phyloP scores from a whole-genome alignment of 75 land plant species.

The Ceratopteris richardii region DNA sequence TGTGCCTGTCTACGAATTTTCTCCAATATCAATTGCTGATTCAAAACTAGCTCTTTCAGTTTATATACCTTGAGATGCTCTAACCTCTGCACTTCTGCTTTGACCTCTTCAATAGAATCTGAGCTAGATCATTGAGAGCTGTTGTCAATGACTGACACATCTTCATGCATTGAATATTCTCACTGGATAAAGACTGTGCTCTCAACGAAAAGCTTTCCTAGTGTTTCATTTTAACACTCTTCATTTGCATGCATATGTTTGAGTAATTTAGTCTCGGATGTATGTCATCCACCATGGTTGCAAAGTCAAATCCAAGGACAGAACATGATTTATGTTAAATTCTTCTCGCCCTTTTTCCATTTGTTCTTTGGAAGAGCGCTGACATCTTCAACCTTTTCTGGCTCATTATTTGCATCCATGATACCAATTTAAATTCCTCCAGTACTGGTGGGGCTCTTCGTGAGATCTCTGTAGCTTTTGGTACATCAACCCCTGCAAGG shows the following conservation, averaged over 20 bases:
- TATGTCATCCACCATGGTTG: constrained; percentile 28
- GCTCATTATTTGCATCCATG: neutral
- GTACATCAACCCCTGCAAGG: constrained; percentile 16
- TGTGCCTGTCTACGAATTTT: constrained; percentile 86
- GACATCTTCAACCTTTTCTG: too few species aligned
- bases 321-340: too few species aligned
- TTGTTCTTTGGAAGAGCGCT: constrained; percentile 10
- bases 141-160: too few species aligned
- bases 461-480: too few species aligned
- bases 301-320: constrained; percentile 38
- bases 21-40: constrained; percentile 77
- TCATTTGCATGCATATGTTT: constrained; percentile 17
- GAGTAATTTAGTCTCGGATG: constrained; percentile 45
- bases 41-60: constrained; percentile 94
- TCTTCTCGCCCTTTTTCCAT: constrained; percentile 22
- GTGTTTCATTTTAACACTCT: constrained; percentile 52
- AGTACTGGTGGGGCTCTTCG: too few species aligned
- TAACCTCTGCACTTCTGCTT: constrained; percentile 87
- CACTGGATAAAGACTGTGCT: constrained; percentile 22
- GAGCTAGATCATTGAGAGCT: too few species aligned
- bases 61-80: constrained; percentile 77
- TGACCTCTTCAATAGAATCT: too few species aligned
- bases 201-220: constrained; percentile 27
- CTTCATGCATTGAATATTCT: constrained; percentile 32
- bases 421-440: neutral